Evolutionary conservation across 805 yeast species (phyloP).

Genomic region (Saccharomycopsis javanensis): DNA sequence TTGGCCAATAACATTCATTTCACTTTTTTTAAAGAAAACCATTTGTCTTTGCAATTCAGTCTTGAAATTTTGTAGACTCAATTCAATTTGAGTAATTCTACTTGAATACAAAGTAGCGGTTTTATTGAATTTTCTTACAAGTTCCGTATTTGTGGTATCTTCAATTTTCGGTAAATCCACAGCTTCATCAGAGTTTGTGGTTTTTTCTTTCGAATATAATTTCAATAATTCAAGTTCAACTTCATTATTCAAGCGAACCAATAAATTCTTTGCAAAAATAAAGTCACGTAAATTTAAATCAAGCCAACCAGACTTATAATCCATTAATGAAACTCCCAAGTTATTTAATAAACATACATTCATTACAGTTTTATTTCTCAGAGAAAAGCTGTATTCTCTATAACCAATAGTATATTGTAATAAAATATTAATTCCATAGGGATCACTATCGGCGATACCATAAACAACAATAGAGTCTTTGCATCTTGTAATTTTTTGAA

Average conservation of each 20-base stretch:
- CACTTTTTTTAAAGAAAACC: constrained; percentile 47
- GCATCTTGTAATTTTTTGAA: constrained; percentile 24
- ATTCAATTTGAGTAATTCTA: constrained; percentile 12
- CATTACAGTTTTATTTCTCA: not conserved
- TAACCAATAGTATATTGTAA: constrained; percentile 20
- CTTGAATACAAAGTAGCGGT: constrained; percentile 11
- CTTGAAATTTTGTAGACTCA: constrained; percentile 19
- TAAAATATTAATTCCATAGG: constrained; percentile 55
- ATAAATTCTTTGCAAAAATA: constrained; percentile 22
- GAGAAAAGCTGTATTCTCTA: not conserved
- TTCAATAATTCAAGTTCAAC: not conserved
- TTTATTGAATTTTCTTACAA: constrained; percentile 19
- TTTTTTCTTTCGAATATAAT: not conserved
- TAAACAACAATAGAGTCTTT: constrained; percentile 21
- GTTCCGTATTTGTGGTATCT: not conserved
- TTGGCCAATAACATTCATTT: constrained; percentile 34
- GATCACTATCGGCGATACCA: constrained; percentile 55
- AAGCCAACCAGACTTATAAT: constrained; percentile 20
- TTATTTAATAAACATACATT: constrained; percentile 18
- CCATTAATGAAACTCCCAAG: constrained; percentile 19
- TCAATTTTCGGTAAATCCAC: not conserved
- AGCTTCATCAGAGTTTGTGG: not conserved
- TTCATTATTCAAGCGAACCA: constrained; percentile 16
- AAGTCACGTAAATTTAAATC: constrained; percentile 25
- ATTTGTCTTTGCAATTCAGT: constrained; percentile 51